Evolutionary conservation across 2,329 filamentous ascomycete genomes (phyloP).

Genomic region (Fusarium staphyleae): DNA sequence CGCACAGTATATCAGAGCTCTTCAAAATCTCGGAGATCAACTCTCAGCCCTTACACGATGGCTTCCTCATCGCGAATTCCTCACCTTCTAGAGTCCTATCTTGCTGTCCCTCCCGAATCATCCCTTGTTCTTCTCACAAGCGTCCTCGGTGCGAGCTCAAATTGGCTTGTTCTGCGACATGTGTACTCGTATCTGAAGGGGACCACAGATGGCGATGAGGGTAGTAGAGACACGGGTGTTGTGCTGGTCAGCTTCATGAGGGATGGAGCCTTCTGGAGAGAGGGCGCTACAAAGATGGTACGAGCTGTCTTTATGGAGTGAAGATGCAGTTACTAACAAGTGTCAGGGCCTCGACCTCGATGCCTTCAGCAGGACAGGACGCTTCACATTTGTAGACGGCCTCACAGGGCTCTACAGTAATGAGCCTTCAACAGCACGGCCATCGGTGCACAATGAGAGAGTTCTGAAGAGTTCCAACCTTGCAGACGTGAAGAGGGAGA

Average conservation of each 20-base stretch:
- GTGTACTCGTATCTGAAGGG: constrained; percentile 55
- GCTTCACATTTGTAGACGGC: constrained; percentile 79
- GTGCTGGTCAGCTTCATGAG: constrained; percentile 85
- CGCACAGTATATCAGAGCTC: constrained; percentile 31
- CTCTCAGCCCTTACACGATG: constrained; percentile 15
- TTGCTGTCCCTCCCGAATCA: constrained; percentile 62
- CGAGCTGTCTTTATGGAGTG: neutral
- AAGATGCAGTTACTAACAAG: neutral
- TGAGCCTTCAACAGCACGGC: neutral
- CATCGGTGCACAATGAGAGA: constrained; percentile 21
- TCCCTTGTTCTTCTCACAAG: constrained; percentile 73
- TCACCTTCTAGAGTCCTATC: constrained; percentile 69
- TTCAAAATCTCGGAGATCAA: constrained; percentile 29
- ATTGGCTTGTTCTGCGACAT: constrained; percentile 70
- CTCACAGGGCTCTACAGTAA: constrained; percentile 63
- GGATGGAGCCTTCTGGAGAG: constrained; percentile 79
- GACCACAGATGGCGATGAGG: constrained; percentile 30
- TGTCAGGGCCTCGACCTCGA: constrained; percentile 74
- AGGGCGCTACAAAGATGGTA: constrained; percentile 72
- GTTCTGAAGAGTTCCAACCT: constrained; percentile 45
- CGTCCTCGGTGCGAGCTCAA: constrained; percentile 68
- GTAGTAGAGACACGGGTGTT: constrained; percentile 56
- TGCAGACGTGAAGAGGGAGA: constrained; percentile 48
- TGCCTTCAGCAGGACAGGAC: constrained; percentile 60
- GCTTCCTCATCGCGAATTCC: constrained; percentile 60